These are phyloP conservation scores for Nemania bipapillata DNA, from an alignment of 2,329 filamentous ascomycete genomes.

Conservation along the genomic window DNA sequence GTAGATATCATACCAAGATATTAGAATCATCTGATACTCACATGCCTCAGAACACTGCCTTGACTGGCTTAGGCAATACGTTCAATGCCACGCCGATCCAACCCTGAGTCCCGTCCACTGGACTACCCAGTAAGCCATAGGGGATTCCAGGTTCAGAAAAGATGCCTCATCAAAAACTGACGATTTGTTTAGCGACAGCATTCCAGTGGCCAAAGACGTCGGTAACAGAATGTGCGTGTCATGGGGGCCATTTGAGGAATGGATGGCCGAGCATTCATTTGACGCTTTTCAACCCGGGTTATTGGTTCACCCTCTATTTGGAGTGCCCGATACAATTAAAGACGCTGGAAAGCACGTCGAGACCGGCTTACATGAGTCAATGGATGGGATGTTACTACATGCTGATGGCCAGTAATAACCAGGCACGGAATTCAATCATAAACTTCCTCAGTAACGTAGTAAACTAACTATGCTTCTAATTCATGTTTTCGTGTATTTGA, in stretches of 20 bases:
- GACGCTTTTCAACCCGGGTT: neutral
- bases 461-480: no score
- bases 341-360: neutral
- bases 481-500: no score
- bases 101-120: slow-evolving; percentile 10
- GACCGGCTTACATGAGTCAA: neutral
- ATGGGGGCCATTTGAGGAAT: slow-evolving; percentile 13
- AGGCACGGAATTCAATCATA: no score
- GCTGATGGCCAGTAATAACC: no score
- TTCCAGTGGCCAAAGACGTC: slow-evolving; percentile 1
- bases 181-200: neutral
- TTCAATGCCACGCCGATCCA: slow-evolving; percentile 10
- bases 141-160: no score
- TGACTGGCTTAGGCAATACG: slow-evolving; percentile 9
- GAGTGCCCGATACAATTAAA: neutral
- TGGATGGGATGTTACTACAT: neutral
- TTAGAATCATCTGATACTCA: no score
- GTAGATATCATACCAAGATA: no score
- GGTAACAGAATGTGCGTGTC: slow-evolving; percentile 7
- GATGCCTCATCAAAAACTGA: no score
- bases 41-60: slow-evolving; percentile 17
- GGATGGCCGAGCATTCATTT: slow-evolving; percentile 12
- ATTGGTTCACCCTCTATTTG: slow-evolving; percentile 8
- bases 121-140: slow-evolving; percentile 1
- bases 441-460: no score